phyloP scores from a whole-genome alignment of 352 stramenopile species.

The Thalassiosira ordinaria region DNA sequence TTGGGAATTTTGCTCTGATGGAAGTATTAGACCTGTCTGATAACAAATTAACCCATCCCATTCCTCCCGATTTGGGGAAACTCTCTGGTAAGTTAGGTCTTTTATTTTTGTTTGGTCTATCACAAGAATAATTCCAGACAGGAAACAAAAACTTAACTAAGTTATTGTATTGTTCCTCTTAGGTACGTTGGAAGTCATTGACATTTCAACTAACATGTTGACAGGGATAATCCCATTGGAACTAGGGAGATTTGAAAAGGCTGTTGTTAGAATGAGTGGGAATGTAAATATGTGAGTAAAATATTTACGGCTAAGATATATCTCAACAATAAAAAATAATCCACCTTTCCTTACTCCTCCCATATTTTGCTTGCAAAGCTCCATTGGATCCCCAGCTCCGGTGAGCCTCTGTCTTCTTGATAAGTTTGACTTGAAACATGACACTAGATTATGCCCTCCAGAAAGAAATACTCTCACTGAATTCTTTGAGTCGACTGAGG shows the following conservation, averaged over 20 bases:
- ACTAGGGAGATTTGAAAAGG: no score
- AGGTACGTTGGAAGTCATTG: not conserved
- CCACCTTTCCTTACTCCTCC: not conserved
- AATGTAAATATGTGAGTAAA: not conserved
- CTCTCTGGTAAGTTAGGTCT: conserved; percentile 4
- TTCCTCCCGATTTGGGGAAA: not conserved
- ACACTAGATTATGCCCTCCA: conserved; percentile 15
- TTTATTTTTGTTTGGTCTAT: not conserved
- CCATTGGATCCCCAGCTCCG: conserved; percentile 15
- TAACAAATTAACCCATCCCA: not conserved
- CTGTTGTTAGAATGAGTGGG: not conserved
- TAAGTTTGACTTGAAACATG: conserved; percentile 18
- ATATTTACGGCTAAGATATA: no score
- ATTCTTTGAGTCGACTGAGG: conserved; percentile 25
- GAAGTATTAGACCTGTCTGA: conserved; percentile 4
- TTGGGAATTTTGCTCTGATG: conserved; percentile 24
- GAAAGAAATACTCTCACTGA: conserved; percentile 35
- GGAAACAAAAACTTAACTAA: conserved; percentile 14
- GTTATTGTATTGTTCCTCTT: conserved; percentile 44
- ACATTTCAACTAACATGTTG: not conserved
- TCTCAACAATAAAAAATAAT: not conserved
- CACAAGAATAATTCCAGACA: not conserved
- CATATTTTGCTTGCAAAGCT: no score
- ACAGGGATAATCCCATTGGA: not conserved
- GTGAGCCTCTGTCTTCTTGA: conserved; percentile 6